Conservation (phyloP, 2,329 filamentous ascomycete species). For the Sclerotinia nivalis region DNA sequence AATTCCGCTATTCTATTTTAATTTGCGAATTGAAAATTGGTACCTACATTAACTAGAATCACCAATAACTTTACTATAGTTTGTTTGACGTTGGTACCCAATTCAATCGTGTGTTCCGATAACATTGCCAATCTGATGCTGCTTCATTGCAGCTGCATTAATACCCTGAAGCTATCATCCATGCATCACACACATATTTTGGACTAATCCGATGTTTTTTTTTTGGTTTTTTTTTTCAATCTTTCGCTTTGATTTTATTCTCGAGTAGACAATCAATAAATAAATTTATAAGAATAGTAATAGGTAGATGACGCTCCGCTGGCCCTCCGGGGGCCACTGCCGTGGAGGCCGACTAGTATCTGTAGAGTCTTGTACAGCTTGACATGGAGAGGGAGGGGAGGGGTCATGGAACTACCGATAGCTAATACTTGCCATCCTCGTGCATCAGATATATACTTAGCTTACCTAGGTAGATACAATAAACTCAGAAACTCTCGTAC, state of each 20-base stretch:
- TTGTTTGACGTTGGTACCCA: not conserved
- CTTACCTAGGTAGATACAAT: not conserved
- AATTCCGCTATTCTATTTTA: not conserved
- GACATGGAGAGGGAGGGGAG: not conserved
- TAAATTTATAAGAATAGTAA: not conserved
- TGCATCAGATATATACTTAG: not conserved
- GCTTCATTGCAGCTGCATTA: not conserved
- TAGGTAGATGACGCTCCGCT: not conserved
- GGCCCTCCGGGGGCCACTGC: constrained; percentile 6
- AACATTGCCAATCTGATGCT: too few species aligned
- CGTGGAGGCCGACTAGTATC: not conserved
- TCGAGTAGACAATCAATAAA: too few species aligned
- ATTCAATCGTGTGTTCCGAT: not conserved
- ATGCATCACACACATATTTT: not conserved
- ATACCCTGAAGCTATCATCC: not conserved
- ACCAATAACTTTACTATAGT: not conserved
- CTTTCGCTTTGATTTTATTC: too few species aligned
- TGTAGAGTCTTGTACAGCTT: not conserved
- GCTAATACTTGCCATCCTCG: not conserved
- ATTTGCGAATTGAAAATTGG: not conserved
- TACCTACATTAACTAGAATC: constrained; percentile 1
- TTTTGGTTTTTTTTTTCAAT: not conserved
- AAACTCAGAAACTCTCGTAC: not conserved
- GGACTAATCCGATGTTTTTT: not conserved
- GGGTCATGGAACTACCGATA: not conserved